Percentiles rank a stretch among this genome's conserved stretches.
These are phyloP conservation scores for Alternaria sp. DNA, from an alignment of 2,329 filamentous ascomycete species.

Conservation along the genomic window DNA sequence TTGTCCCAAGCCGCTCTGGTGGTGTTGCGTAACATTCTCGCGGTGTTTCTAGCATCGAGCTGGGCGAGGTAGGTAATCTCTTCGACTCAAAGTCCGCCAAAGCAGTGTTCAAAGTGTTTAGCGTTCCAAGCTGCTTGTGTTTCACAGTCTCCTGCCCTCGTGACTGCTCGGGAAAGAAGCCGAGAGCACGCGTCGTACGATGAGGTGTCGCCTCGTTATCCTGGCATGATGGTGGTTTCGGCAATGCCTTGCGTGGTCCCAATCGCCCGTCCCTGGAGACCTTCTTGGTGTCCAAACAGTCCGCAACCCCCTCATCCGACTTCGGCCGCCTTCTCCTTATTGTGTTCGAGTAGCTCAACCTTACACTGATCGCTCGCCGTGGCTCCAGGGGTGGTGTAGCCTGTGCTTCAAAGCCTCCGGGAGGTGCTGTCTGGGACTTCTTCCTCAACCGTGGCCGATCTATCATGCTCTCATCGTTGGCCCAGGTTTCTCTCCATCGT, in stretches of 20 bases:
- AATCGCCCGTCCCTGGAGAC: slow-evolving; percentile 2
- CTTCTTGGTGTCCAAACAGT: slow-evolving; percentile 1
- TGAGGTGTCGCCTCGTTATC: slow-evolving; percentile 1
- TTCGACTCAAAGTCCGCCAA: slow-evolving; percentile 24
- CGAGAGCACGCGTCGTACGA: not conserved
- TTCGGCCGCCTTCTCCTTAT: slow-evolving; percentile 2
- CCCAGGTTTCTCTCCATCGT: slow-evolving; percentile 4
- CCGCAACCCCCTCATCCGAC: not conserved
- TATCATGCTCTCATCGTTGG: slow-evolving; percentile 10
- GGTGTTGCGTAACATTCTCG: slow-evolving; percentile 34
- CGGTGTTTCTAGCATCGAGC: slow-evolving; percentile 39
- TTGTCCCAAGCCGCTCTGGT: slow-evolving; percentile 4
- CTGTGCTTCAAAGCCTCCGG: slow-evolving; percentile 14
- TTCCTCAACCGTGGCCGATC: slow-evolving; percentile 18
- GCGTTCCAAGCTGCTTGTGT: slow-evolving; percentile 24
- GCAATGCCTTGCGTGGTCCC: slow-evolving; percentile 1
- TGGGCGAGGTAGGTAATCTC: slow-evolving; percentile 30
- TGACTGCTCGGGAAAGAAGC: slow-evolving; percentile 23
- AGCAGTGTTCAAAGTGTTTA: slow-evolving; percentile 36
- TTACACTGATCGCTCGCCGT: slow-evolving; percentile 37
- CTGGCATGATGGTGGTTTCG: not conserved
- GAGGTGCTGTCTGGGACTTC: slow-evolving; percentile 30
- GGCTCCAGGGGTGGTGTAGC: slow-evolving; percentile 23
- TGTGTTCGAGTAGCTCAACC: slow-evolving; percentile 9
- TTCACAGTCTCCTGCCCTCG: slow-evolving; percentile 32